Percentiles rank a stretch among this genome's conserved stretches.
These are phyloP conservation scores for Umbelopsis ramanniana DNA, from an alignment of 192 early-diverging fungal genomes.

Conservation along the genomic window DNA sequence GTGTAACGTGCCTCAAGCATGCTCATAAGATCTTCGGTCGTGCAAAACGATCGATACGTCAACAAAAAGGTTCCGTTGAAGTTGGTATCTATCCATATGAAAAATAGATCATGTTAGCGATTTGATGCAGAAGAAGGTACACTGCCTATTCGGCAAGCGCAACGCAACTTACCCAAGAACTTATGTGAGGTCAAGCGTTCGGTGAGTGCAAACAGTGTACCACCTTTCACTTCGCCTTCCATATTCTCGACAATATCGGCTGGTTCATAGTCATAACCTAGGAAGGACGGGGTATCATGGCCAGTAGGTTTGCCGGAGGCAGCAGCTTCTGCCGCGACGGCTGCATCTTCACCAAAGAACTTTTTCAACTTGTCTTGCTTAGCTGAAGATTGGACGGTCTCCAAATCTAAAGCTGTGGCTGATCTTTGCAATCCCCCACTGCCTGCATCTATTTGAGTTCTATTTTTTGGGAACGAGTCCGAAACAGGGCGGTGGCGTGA, in stretches of 20 bases:
- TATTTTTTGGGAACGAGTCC: not conserved
- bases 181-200: conserved; percentile 93
- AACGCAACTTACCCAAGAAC: conserved; percentile 48
- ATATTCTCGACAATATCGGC: conserved; percentile 82
- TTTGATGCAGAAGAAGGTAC: too few relatives aligned
- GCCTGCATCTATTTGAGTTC: not conserved
- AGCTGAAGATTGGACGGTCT: not conserved
- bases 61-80: conserved; percentile 90
- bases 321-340: conserved; percentile 39
- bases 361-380: conserved; percentile 52
- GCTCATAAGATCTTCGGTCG: conserved; percentile 76
- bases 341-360: conserved; percentile 65
- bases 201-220: conserved; percentile 82
- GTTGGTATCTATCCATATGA: conserved; percentile 59
- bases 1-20: conserved; percentile 78
- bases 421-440: not conserved
- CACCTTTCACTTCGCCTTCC: conserved; percentile 91
- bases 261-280: conserved; percentile 75
- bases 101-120: not conserved
- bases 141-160: not conserved
- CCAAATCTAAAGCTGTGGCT: conserved; percentile 4
- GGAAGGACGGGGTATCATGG: conserved; percentile 71
- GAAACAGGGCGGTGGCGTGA: not conserved
- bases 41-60: conserved; percentile 93
- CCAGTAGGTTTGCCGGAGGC: conserved; percentile 27